Conservation (phyloP, 2,329 filamentous ascomycete genomes). For the Ophiocordyceps sinensis region DNA sequence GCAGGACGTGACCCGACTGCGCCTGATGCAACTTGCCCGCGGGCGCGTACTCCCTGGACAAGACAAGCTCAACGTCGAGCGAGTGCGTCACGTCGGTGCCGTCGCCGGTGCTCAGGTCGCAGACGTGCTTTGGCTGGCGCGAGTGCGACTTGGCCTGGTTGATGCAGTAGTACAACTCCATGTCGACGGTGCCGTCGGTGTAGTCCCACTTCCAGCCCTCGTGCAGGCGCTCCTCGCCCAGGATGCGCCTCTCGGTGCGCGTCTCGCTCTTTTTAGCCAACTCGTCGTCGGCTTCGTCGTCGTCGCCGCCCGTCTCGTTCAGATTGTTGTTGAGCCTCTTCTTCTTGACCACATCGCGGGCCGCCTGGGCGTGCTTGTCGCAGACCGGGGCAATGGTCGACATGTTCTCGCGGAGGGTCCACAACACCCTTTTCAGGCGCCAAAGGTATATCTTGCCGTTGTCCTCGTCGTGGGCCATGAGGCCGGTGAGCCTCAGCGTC, state of each 20-base stretch:
- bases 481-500: slow-evolving; percentile 70
- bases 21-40: slow-evolving; percentile 53
- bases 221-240: slow-evolving; percentile 72
- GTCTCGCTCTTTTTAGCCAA: slow-evolving; percentile 22
- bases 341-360: slow-evolving; percentile 13
- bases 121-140: slow-evolving; percentile 45
- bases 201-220: slow-evolving; percentile 76
- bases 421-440: slow-evolving; percentile 82
- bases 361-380: slow-evolving; percentile 47
- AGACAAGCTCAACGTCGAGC: slow-evolving; percentile 83
- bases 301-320: slow-evolving; percentile 8
- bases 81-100: slow-evolving; percentile 72
- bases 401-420: slow-evolving; percentile 82
- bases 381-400: slow-evolving; percentile 71
- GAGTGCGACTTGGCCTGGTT: slow-evolving; percentile 7
- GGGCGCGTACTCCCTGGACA: slow-evolving; percentile 76
- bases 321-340: background rate
- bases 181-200: slow-evolving; percentile 45
- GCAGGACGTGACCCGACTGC: slow-evolving; percentile 75
- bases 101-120: slow-evolving; percentile 60
- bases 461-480: slow-evolving; percentile 50
- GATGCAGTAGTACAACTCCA: slow-evolving; percentile 36
- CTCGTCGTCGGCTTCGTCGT: slow-evolving; percentile 9
- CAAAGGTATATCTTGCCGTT: slow-evolving; percentile 65
- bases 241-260: slow-evolving; percentile 60